These are phyloP conservation scores for Astrothelium macrocarpum DNA, from an alignment of 495 filamentous ascomycete genomes.

Conservation along the genomic window DNA sequence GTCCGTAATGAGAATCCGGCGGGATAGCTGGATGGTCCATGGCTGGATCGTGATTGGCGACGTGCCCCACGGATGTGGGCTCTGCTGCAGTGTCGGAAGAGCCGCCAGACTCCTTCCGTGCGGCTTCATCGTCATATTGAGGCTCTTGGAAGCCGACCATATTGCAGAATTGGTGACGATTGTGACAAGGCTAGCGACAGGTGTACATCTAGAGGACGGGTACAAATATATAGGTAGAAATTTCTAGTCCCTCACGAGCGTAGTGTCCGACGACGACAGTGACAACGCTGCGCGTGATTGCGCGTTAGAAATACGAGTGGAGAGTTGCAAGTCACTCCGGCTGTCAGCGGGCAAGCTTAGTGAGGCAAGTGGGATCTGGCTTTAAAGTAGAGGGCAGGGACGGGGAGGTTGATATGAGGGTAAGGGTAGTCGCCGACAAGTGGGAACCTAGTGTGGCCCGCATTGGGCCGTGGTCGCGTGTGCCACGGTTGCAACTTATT, in stretches of 20 bases:
- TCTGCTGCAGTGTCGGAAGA: background rate
- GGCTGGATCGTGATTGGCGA: background rate
- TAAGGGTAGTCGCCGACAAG: background rate
- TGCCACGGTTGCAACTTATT: conserved; percentile 6
- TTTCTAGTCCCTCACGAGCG: background rate
- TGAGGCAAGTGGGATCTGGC: background rate
- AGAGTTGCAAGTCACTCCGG: background rate
- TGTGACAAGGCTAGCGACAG: background rate
- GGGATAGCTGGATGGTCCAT: background rate
- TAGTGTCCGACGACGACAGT: background rate
- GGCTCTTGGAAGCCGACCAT: background rate
- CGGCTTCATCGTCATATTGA: background rate
- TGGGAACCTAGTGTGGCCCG: background rate
- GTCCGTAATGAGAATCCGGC: background rate
- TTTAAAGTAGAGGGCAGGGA: background rate
- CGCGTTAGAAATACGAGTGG: background rate
- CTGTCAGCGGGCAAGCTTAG: background rate
- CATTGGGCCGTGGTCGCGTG: background rate
- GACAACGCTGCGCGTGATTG: background rate
- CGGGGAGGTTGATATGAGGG: background rate
- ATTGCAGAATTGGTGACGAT: background rate
- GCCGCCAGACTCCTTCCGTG: background rate
- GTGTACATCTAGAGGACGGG: background rate
- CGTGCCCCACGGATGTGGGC: background rate
- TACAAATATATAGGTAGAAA: background rate